Percentiles rank a stretch among this genome's conserved stretches.
phyloP scores from a whole-genome alignment of 2,329 filamentous ascomycete genomes.

The Aureobasidium leucospermi region DNA sequence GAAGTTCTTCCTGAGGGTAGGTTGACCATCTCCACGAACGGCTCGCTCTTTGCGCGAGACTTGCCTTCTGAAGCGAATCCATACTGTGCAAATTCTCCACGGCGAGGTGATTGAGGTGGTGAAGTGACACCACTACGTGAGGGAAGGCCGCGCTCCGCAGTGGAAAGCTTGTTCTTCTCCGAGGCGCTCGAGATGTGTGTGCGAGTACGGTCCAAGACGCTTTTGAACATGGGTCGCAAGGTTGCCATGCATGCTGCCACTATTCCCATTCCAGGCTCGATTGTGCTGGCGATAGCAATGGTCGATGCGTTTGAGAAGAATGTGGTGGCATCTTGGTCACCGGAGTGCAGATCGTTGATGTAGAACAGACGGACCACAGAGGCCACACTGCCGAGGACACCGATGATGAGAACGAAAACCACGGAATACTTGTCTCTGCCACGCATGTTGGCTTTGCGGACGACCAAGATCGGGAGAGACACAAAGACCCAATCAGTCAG shows the following conservation, averaged over 20 bases:
- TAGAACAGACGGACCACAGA: constrained; percentile 22
- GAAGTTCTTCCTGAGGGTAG: not conserved
- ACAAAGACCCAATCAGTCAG: constrained; percentile 30
- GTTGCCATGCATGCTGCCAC: constrained; percentile 28
- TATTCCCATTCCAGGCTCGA: constrained; percentile 31
- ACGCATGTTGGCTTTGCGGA: constrained; percentile 36
- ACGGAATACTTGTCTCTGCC: constrained; percentile 35
- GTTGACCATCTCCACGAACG: not conserved
- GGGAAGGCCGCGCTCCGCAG: not conserved
- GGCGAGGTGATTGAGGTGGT: not conserved
- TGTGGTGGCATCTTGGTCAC: not conserved
- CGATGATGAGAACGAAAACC: constrained; percentile 33
- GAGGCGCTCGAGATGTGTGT: not conserved
- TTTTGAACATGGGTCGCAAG: constrained; percentile 26
- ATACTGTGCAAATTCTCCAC: not conserved
- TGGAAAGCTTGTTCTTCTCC: not conserved
- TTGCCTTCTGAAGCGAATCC: constrained; percentile 1
- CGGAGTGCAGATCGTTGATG: constrained; percentile 22
- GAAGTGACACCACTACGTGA: not conserved
- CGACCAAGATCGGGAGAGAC: constrained; percentile 33
- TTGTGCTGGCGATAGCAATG: constrained; percentile 22
- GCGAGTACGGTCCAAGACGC: not conserved
- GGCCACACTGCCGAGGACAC: constrained; percentile 22
- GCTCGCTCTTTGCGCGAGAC: not conserved
- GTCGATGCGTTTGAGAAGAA: not conserved